Evolutionary conservation across 2,329 filamentous ascomycete species (phyloP).

Genomic region (Fusarium anthophilum): DNA sequence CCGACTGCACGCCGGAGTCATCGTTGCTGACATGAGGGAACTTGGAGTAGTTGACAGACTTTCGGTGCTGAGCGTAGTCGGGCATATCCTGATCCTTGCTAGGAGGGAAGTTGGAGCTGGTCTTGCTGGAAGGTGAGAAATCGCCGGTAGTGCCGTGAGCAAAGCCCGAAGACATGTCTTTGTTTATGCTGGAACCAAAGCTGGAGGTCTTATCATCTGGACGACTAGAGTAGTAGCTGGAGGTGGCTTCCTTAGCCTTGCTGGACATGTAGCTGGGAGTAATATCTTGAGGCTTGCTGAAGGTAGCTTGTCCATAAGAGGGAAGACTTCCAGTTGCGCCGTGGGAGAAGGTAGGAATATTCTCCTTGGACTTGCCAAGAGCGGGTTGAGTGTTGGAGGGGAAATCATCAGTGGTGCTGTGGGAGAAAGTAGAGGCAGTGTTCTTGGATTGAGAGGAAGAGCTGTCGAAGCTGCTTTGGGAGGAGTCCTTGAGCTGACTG

Average conservation of each 20-base stretch:
- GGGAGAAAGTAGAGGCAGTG: background rate
- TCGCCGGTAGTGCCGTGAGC: background rate
- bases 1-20: no score
- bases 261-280: background rate
- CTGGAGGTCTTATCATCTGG: background rate
- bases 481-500: background rate
- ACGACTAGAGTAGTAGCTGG: background rate
- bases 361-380: background rate
- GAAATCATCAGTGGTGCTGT: background rate
- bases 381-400: background rate
- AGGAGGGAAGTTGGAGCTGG: background rate
- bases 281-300: background rate
- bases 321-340: background rate
- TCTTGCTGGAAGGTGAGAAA: background rate
- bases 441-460: background rate
- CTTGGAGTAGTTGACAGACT: conserved; percentile 1
- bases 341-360: background rate
- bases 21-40: background rate
- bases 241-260: background rate
- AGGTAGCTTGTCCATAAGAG: background rate
- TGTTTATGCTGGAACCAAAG: background rate
- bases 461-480: background rate
- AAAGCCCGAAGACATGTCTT: background rate
- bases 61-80: background rate
- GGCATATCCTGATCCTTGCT: background rate